Base-by-base conservation (phyloP, 495 filamentous ascomycete genomes). In the Penicillium coffeae region DNA sequence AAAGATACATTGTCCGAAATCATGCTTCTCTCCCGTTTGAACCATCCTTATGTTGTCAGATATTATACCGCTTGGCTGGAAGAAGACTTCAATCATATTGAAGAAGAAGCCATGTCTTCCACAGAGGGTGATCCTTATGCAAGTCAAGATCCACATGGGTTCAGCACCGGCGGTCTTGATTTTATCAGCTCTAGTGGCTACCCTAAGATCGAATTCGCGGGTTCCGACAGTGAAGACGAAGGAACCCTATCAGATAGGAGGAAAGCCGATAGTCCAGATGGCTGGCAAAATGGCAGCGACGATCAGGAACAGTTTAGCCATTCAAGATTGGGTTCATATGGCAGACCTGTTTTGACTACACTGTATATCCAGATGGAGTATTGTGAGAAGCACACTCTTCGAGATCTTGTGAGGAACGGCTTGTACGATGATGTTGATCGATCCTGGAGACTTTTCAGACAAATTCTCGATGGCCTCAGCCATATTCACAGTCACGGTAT, bases 1-100 rank as follows among this genome's bases (percentile, higher is more conserved):
- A 87, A 87, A 18, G 86, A 92, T 54, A 88, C 95, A 19, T 70
- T 97, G 21, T 95, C 89, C 27, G 93, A 98, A 66, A 90, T 95
- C 38, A 86, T 90, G 63, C 69, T 97, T 18, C 76, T 98, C 8
- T 95, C 93, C 13, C 81, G 87, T 43, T 76, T 98, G 54, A 97
- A 95, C 67, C 90, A 98, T 71, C 90, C 91, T 3, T 89, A 93
- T 55, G 93, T 98, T 14, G 93, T 98, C 27, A 81, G 94, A 16
- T 98, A 97, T 60, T 96, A 89, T 63, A 88, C 90, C 18, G 90
- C 94, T 2, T 97, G 93, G 93, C 74, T 90, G 3, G 93, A 98
- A 60, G 85, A 91, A 51, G 78, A 90, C 47, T 69, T 66, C 47
- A 67, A 74, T 19, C 64, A 72, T 6, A 73, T 77, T 12, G 74